These are phyloP conservation scores for Acrocalymma vagum DNA, from an alignment of 2,329 filamentous ascomycete species.

Conservation along the genomic window DNA sequence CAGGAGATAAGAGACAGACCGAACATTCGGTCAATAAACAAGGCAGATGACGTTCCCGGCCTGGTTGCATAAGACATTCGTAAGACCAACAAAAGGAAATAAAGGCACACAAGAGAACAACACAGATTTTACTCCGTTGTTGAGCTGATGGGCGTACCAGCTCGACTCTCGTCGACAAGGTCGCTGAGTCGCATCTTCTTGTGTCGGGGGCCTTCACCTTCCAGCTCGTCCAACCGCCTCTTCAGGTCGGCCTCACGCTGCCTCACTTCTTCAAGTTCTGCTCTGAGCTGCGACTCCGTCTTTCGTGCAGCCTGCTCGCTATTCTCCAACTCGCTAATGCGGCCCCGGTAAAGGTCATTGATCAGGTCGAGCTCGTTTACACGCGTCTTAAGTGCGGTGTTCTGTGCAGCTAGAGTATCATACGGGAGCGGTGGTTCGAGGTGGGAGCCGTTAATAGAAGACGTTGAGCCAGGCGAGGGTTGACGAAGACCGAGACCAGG, in stretches of 20 bases:
- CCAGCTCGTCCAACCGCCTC: conserved; percentile 75
- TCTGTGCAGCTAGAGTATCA: conserved; percentile 80
- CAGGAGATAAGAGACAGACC: conserved; percentile 9
- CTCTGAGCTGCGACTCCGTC: conserved; percentile 63
- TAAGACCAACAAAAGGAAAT: conserved; percentile 26
- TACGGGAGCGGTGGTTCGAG: conserved; percentile 78
- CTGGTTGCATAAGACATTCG: conserved; percentile 12
- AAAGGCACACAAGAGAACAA: conserved; percentile 8
- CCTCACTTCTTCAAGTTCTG: conserved; percentile 76
- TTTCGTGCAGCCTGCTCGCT: conserved; percentile 73
- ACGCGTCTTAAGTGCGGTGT: conserved; percentile 89
- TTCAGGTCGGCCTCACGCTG: conserved; percentile 83
- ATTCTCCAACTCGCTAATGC: conserved; percentile 77
- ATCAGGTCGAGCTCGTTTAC: conserved; percentile 96
- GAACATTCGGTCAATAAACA: conserved; percentile 12
- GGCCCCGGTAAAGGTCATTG: conserved; percentile 74
- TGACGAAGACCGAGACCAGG: conserved; percentile 52
- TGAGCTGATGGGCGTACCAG: conserved; percentile 42
- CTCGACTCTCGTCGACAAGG: conserved; percentile 56
- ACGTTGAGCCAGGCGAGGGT: conserved; percentile 65
- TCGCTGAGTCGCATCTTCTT: conserved; percentile 67
- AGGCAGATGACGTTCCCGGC: no score
- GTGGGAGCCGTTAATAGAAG: conserved; percentile 68
- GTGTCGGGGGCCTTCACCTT: conserved; percentile 56
- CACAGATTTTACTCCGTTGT: conserved; percentile 34